A percentile compares a stretch with the other conserved stretches of the same genome.
phyloP scores from a whole-genome alignment of 2,329 filamentous ascomycete species.

The Alternaria triticina region DNA sequence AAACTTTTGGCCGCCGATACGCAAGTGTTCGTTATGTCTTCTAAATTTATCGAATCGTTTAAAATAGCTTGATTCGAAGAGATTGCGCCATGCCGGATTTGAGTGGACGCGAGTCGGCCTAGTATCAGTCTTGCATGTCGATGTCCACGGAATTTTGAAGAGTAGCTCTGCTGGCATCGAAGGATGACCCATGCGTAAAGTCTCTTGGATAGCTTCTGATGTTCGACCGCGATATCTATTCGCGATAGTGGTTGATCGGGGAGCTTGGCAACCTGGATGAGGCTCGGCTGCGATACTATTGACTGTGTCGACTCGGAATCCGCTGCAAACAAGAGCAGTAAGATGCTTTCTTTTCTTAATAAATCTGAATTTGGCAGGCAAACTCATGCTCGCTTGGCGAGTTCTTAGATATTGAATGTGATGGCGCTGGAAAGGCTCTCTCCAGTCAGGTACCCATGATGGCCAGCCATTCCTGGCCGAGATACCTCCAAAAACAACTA shows the following conservation, averaged over 20 bases:
- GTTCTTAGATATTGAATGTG: neutral
- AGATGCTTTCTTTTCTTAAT: neutral
- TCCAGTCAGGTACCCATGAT: neutral
- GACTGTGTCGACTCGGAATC: neutral
- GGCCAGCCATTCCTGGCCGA: neutral
- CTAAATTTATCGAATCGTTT: neutral
- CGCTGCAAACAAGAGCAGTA: neutral
- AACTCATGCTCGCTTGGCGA: neutral
- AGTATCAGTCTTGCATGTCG: too few relatives aligned
- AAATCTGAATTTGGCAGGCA: neutral
- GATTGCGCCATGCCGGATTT: neutral
- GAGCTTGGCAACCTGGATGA: too few relatives aligned
- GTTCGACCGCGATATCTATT: neutral
- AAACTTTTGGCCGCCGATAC: neutral
- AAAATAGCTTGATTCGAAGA: neutral
- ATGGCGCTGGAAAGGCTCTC: neutral
- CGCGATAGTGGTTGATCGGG: fast-evolving
- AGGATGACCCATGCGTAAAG: neutral
- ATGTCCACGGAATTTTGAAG: neutral
- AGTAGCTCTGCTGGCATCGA: fast-evolving
- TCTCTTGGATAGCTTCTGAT: fast-evolving
- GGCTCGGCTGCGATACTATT: neutral
- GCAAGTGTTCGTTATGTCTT: neutral
- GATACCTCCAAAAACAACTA: fast-evolving
- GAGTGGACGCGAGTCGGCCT: neutral